Base-by-base conservation (phyloP, 2,329 filamentous ascomycete genomes). In the Knoxdaviesia proteae region DNA sequence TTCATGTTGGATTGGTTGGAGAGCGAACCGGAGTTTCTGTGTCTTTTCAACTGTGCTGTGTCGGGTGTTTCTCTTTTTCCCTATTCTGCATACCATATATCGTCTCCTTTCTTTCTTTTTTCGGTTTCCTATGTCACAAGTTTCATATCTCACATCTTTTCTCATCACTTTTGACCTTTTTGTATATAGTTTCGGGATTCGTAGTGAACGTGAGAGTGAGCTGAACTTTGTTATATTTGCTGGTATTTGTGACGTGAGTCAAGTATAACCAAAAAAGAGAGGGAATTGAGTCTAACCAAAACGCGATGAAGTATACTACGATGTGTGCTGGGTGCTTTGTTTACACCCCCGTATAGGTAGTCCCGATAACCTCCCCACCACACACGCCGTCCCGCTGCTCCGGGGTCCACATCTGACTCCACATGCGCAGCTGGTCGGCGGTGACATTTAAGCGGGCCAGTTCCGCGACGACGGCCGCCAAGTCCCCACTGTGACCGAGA, bases 381-480 rank as follows among this genome's bases (percentile, higher is more conserved):
- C 49, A 50, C 6, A 47, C 45, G 1, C 42, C 42, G 8, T 45
- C 46, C 5, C 39, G 44, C 34, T 51, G 49, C 43, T 48, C 49
- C 20, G 47, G 46, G 30, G 47, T 47, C 33, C 51, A 46, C 46
- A 52, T 46, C 30, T 44, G 40, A 41, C 49, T 52, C 50, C 51
- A 53, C 38, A 46, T 38, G 40, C 45, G 43, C 39, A 52, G 40
- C 43, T 53, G 49, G 10, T 81, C 76, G 5, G 76, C 63, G 39
- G 80, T 62, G 45, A 80, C 29, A 32, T 46, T 46, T 35, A 46
- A 41, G 29, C 35, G 56, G 6, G 79, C 65, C 32, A 83, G 56
- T 52, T 82, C 77, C 20, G 71, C 61, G 44, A 54, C 50, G 39
- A 58, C 50, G 10, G 58, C 57, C 42, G 61, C 53, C 42, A 58